Conservation (phyloP, 2,329 filamentous ascomycete species). For the Beauveria medogensis region DNA sequence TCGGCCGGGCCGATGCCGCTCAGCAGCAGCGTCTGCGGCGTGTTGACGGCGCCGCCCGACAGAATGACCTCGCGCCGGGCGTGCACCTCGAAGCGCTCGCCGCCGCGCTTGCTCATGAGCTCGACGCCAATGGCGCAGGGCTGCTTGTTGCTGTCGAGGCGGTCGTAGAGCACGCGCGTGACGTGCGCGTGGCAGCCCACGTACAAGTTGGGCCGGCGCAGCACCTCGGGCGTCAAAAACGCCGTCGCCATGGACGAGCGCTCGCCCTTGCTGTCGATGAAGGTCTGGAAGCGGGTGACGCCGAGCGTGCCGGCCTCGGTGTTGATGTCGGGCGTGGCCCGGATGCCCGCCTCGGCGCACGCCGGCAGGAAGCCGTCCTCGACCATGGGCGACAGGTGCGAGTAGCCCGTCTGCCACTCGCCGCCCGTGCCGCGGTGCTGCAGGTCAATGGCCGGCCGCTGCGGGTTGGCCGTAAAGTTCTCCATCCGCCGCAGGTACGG, state of each 20-base stretch:
- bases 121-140: constrained; percentile 15
- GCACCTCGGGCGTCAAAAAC: constrained; percentile 13
- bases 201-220: constrained; percentile 14
- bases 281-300: constrained; percentile 14
- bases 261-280: constrained; percentile 15
- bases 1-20: constrained; percentile 33
- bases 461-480: constrained; percentile 15
- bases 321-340: constrained; percentile 13
- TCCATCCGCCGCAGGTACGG: constrained; percentile 16
- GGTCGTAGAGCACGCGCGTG: constrained; percentile 14
- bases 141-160: constrained; percentile 1
- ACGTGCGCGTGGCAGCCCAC: constrained; percentile 15
- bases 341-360: constrained; percentile 12
- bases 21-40: constrained; percentile 35
- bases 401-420: constrained; percentile 16
- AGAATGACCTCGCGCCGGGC: constrained; percentile 38
- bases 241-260: constrained; percentile 16
- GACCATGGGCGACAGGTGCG: constrained; percentile 12
- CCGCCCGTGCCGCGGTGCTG: constrained; percentile 12
- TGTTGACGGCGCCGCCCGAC: constrained; percentile 36
- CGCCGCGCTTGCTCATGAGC: constrained; percentile 9
- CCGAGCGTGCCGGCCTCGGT: constrained; percentile 13
- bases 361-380: constrained; percentile 15
- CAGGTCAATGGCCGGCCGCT: constrained; percentile 12
- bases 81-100: constrained; percentile 18